Percentiles rank a stretch among this genome's conserved stretches.
Conservation (phyloP, 2,329 filamentous ascomycete genomes). For the Juglanconis sp. region DNA sequence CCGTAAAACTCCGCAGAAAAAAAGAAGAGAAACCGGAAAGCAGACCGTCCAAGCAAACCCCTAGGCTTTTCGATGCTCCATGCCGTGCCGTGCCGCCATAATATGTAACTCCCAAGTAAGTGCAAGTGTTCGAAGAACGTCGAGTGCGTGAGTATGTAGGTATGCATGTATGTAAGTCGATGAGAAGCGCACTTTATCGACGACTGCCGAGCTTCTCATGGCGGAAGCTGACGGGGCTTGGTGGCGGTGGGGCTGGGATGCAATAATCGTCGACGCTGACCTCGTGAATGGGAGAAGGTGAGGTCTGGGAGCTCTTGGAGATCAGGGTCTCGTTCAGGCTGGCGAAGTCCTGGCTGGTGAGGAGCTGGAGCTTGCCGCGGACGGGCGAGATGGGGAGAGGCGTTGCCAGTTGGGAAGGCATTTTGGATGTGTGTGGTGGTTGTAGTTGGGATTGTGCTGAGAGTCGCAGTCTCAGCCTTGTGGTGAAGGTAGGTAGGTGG, state of each 20-base stretch:
- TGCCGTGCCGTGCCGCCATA: neutral
- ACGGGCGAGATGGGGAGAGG: conserved; percentile 47
- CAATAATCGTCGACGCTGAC: conserved; percentile 59
- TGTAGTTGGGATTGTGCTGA: neutral
- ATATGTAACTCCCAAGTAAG: conserved; percentile 1
- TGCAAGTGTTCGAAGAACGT: neutral
- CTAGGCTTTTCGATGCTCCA: neutral
- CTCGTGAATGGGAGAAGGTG: conserved; percentile 45
- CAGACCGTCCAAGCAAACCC: neutral
- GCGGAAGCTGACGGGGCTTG: conserved; percentile 61
- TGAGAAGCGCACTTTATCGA: neutral
- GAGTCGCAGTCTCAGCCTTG: neutral
- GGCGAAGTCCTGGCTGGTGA: conserved; percentile 49
- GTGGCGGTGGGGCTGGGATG: conserved; percentile 63
- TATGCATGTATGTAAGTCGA: no score
- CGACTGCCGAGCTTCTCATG: conserved; percentile 10
- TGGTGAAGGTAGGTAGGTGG: neutral
- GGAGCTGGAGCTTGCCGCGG: conserved; percentile 42
- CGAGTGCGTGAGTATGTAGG: neutral
- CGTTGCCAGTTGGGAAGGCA: conserved; percentile 43
- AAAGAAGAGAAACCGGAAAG: conserved; percentile 7
- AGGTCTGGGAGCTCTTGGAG: conserved; percentile 38
- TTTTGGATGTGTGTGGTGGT: conserved; percentile 24
- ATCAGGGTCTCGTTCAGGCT: conserved; percentile 51
- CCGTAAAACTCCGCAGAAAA: conserved; percentile 21